Conservation (phyloP, 1,139 yeast genomes). For the Yamadazyma spencermartinsiae region DNA sequence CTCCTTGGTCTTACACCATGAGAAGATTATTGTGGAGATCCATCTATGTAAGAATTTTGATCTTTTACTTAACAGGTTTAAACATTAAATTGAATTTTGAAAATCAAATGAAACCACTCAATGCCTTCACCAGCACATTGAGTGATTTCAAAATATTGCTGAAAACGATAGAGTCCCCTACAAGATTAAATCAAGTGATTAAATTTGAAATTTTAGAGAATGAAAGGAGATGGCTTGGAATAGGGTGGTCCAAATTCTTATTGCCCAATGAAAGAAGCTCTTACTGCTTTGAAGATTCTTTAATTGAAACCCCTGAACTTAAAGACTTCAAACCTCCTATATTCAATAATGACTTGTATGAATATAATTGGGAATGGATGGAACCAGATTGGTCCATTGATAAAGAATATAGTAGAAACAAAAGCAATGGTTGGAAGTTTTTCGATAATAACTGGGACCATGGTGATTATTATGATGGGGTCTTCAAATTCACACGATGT, state of each 20-base stretch:
- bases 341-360: slow-evolving; percentile 40
- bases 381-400: slow-evolving; percentile 54
- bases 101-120: slow-evolving; percentile 11
- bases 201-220: slow-evolving; percentile 55
- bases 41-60: slow-evolving; percentile 41
- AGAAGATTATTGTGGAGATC: slow-evolving; percentile 58
- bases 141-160: slow-evolving; percentile 44
- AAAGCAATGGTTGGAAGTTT: slow-evolving; percentile 53
- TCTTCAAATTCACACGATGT: slow-evolving; percentile 51
- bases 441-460: slow-evolving; percentile 54
- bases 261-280: slow-evolving; percentile 53
- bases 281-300: slow-evolving; percentile 47
- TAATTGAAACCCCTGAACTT: slow-evolving; percentile 34
- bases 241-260: slow-evolving; percentile 57
- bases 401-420: slow-evolving; percentile 34
- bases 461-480: slow-evolving; percentile 43
- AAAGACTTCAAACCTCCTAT: slow-evolving; percentile 48
- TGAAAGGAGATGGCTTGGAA: slow-evolving; percentile 61
- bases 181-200: slow-evolving; percentile 46
- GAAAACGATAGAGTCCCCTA: slow-evolving; percentile 41
- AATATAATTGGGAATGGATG: slow-evolving; percentile 56
- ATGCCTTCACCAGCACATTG: slow-evolving; percentile 17
- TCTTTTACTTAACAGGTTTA: slow-evolving; percentile 49
- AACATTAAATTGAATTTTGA: slow-evolving; percentile 24
- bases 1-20: slow-evolving; percentile 53